phyloP scores from a whole-genome alignment of 352 stramenopile genomes.

The Globisporangium recalcitrans region DNA sequence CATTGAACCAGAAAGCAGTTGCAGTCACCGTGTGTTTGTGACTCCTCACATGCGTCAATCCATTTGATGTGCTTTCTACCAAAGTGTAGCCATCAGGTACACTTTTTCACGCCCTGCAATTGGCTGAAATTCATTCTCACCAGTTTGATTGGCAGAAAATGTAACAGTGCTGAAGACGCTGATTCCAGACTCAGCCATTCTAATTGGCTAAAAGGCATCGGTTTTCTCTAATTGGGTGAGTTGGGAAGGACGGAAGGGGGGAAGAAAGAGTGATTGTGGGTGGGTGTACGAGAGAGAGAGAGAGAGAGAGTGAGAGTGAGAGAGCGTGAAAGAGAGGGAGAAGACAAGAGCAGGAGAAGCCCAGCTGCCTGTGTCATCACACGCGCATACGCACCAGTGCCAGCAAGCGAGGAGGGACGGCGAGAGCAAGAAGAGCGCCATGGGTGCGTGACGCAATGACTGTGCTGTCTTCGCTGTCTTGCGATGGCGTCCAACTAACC shows the following conservation, averaged over 20 bases:
- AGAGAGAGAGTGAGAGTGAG: too few species aligned
- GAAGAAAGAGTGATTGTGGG: constrained; percentile 7
- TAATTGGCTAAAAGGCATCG: neutral
- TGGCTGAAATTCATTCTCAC: neutral
- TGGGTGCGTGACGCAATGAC: neutral
- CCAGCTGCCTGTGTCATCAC: neutral
- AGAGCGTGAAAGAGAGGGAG: neutral
- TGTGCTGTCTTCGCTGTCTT: neutral
- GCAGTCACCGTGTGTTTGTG: neutral
- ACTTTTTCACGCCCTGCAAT: neutral
- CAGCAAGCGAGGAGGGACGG: neutral
- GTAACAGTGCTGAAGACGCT: too few species aligned
- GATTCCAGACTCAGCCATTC: neutral
- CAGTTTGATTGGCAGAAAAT: neutral
- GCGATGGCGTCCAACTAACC: too few species aligned
- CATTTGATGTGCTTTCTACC: neutral
- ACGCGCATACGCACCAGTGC: neutral
- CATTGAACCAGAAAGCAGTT: constrained; percentile 1
- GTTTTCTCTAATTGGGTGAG: neutral
- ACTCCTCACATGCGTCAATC: neutral
- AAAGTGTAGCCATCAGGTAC: neutral
- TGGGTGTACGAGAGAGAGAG: neutral
- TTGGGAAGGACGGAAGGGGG: neutral
- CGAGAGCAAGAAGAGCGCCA: neutral
- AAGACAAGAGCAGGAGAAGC: neutral